Evolutionary conservation across 306 rosid genomes (phyloP).

Genomic region (Carpinus viminea): DNA sequence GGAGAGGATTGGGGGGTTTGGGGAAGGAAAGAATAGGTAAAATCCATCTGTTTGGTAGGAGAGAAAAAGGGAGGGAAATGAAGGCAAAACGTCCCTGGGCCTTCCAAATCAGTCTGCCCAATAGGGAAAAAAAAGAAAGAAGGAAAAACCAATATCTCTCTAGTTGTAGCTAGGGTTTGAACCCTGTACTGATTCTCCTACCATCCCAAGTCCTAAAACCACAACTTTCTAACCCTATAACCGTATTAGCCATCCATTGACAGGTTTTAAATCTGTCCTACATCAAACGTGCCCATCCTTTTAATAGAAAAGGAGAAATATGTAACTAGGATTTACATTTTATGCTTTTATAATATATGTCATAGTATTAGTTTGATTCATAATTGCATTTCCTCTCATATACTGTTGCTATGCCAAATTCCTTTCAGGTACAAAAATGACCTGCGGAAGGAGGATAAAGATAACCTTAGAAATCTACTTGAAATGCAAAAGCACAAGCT

Average conservation of each 20-base stretch:
- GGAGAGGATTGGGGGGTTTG: background rate
- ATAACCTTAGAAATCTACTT: conserved; percentile 61
- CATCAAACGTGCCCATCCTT: background rate
- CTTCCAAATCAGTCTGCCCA: background rate
- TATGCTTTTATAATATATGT: background rate
- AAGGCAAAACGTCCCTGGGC: background rate
- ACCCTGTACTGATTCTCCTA: background rate
- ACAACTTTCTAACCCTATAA: background rate
- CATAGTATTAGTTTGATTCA: conserved; percentile 8
- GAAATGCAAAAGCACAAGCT: conserved; percentile 72
- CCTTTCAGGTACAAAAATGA: conserved; percentile 85
- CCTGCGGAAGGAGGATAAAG: conserved; percentile 73
- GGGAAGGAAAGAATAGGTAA: background rate
- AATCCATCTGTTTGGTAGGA: background rate
- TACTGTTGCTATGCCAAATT: conserved; percentile 15
- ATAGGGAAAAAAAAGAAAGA: no score
- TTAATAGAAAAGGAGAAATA: background rate
- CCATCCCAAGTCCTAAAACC: background rate
- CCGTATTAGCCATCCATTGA: background rate
- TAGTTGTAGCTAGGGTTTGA: background rate
- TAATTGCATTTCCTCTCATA: conserved; percentile 7
- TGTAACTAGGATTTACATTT: background rate
- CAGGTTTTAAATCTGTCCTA: background rate
- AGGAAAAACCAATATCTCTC: background rate
- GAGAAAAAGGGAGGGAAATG: background rate